Percentiles rank a stretch among this genome's conserved stretches.
Evolutionary conservation across 441 rosid genomes (phyloP).

Genomic region (Corymbia citriodora): DNA sequence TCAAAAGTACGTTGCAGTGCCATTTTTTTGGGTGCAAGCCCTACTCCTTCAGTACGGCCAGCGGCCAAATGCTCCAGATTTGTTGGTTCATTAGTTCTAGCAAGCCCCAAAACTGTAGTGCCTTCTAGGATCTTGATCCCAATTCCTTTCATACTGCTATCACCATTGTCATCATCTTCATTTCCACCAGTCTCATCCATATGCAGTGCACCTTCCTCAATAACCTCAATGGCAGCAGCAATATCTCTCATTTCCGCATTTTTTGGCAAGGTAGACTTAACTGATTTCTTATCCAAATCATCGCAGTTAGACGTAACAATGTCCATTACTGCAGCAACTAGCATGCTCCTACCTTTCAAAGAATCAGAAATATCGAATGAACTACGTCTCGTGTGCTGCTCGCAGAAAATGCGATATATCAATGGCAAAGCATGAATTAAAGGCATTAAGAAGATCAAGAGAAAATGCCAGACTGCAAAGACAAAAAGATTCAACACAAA

Average conservation of each 20-base stretch:
- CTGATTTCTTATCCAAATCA: slow-evolving; percentile 42
- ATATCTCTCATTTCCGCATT: slow-evolving; percentile 87
- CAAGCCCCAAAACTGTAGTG: slow-evolving; percentile 71
- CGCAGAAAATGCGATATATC: slow-evolving; percentile 80
- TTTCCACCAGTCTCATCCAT: slow-evolving; percentile 49
- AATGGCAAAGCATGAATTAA: slow-evolving; percentile 28
- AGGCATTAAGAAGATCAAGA: neutral
- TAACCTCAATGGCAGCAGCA: slow-evolving; percentile 81
- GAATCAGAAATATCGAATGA: slow-evolving; percentile 95
- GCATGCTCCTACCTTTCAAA: slow-evolving; percentile 99
- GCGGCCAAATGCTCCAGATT: slow-evolving; percentile 39
- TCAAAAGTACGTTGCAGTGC: slow-evolving; percentile 52
- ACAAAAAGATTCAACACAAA: neutral
- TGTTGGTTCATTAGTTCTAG: slow-evolving; percentile 52
- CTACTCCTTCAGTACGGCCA: slow-evolving; percentile 15
- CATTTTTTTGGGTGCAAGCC: slow-evolving; percentile 35
- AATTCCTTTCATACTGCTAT: slow-evolving; percentile 73
- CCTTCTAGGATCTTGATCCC: slow-evolving; percentile 95
- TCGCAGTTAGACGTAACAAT: slow-evolving; percentile 83
- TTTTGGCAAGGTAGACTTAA: slow-evolving; percentile 57
- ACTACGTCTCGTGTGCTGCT: slow-evolving; percentile 95
- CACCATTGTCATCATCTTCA: slow-evolving; percentile 71
- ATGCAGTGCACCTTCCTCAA: slow-evolving; percentile 90
- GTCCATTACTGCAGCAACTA: slow-evolving; percentile 97
- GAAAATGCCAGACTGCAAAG: neutral